Conservation (phyloP, 371 early-diverging fungal species). For the Haplosporangium sp. region DNA sequence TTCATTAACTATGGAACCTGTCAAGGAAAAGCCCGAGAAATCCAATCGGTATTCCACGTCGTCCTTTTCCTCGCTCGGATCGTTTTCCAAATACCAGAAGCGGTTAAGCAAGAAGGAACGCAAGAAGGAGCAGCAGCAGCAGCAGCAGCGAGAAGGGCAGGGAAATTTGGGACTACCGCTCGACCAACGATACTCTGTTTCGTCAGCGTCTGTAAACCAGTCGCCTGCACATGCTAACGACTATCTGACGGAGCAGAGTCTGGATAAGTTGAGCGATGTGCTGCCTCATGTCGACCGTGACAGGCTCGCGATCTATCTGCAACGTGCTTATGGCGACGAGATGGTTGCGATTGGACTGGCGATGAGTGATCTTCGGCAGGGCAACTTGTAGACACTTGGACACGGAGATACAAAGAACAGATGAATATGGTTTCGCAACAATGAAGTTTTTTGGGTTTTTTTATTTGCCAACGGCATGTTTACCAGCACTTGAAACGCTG, state of each 20-base stretch:
- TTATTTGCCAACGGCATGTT: too few relatives aligned
- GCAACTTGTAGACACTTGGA: constrained; percentile 32
- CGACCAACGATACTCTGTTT: constrained; percentile 37
- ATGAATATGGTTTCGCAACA: too few relatives aligned
- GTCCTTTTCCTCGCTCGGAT: constrained; percentile 39
- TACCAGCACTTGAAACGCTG: too few relatives aligned
- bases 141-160: constrained; percentile 23
- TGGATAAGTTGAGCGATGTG: constrained; percentile 56
- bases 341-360: constrained; percentile 60
- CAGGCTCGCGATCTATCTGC: constrained; percentile 54
- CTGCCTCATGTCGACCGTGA: constrained; percentile 57
- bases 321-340: constrained; percentile 57
- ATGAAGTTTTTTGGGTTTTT: too few relatives aligned
- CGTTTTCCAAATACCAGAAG: constrained; percentile 36
- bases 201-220: constrained; percentile 14
- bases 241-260: constrained; percentile 42
- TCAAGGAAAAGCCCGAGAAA: constrained; percentile 24
- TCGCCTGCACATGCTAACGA: constrained; percentile 25
- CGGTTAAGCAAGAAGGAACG: constrained; percentile 38
- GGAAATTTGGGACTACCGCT: not conserved
- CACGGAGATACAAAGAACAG: too few relatives aligned
- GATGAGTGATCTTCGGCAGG: constrained; percentile 55
- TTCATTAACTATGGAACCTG: too few relatives aligned
- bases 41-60: constrained; percentile 34
- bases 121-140: constrained; percentile 29